Evolutionary conservation across 768 basidiomycete species (phyloP).

Genomic region (Leccinum subgranulosum): DNA sequence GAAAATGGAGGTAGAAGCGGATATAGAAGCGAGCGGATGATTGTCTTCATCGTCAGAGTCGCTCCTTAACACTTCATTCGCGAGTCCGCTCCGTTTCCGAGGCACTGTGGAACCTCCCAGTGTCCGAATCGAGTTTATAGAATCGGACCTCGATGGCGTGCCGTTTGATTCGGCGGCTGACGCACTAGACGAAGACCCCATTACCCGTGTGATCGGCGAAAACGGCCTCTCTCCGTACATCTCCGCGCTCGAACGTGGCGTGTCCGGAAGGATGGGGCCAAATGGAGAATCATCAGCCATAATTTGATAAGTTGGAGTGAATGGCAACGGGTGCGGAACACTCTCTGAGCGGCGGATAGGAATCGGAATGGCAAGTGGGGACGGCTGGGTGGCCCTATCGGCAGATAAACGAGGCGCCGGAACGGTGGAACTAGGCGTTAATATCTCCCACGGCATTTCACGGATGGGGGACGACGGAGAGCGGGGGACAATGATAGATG

Average conservation of each 20-base stretch:
- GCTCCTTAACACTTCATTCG: constrained; percentile 7
- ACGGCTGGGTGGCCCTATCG: neutral
- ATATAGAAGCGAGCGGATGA: neutral
- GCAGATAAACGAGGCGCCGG: neutral
- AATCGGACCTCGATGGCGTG: constrained; percentile 11
- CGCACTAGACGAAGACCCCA: constrained; percentile 15
- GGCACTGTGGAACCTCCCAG: constrained; percentile 7
- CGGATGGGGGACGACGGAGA: neutral
- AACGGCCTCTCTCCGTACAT: constrained; percentile 28
- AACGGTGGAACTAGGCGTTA: neutral
- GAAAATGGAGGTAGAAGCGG: neutral
- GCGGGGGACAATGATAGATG: neutral
- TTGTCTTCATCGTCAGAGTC: neutral
- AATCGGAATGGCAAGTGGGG: constrained; percentile 13
- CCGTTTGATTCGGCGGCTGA: constrained; percentile 4
- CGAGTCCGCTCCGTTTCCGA: constrained; percentile 19
- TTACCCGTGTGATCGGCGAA: constrained; percentile 24
- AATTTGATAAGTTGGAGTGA: constrained; percentile 16
- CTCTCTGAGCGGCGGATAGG: neutral
- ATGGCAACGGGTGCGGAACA: constrained; percentile 7
- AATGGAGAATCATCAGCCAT: constrained; percentile 28
- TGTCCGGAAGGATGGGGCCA: constrained; percentile 29
- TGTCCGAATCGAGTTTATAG: constrained; percentile 6
- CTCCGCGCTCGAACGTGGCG: constrained; percentile 26
- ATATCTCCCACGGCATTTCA: constrained; percentile 2